These are phyloP conservation scores for Solanum chacoense DNA, from an alignment of 305 asterid species.

Conservation along the genomic window DNA sequence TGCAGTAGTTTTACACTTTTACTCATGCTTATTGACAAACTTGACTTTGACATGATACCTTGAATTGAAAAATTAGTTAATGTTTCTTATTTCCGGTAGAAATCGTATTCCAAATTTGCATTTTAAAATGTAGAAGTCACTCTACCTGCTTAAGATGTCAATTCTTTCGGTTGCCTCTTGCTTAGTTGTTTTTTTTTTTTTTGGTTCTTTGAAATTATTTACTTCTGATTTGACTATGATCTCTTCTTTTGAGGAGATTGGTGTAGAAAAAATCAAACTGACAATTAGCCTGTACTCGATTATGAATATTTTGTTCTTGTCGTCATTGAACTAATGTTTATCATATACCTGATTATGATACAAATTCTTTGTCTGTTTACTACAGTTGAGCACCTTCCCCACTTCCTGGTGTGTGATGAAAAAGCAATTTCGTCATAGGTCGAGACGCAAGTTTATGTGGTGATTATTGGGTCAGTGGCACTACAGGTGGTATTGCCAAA, in stretches of 20 bases:
- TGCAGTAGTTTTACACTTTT: background rate
- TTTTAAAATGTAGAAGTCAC: background rate
- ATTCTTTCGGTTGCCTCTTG: background rate
- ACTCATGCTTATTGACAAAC: background rate
- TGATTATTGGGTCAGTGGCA: conserved; percentile 8
- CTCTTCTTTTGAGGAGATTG: background rate
- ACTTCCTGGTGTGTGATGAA: conserved; percentile 66
- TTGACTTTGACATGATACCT: background rate
- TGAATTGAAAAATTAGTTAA: background rate
- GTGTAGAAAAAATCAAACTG: background rate
- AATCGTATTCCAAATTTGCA: background rate
- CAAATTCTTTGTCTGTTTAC: background rate
- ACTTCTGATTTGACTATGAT: background rate
- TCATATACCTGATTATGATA: background rate
- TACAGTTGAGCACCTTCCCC: conserved; percentile 73
- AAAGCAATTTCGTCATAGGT: conserved; percentile 52
- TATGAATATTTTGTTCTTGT: background rate
- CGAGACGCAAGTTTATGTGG: conserved; percentile 60
- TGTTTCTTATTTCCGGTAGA: background rate
- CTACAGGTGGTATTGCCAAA: background rate
- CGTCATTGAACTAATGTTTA: background rate
- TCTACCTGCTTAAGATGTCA: background rate
- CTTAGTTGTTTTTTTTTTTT: too few species aligned
- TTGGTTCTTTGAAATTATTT: too few species aligned
- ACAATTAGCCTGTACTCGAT: background rate